Percentiles rank a stretch among this genome's conserved stretches.
phyloP scores from a whole-genome alignment of 2,329 filamentous ascomycete genomes.

The Sordariomycetes sp. region DNA sequence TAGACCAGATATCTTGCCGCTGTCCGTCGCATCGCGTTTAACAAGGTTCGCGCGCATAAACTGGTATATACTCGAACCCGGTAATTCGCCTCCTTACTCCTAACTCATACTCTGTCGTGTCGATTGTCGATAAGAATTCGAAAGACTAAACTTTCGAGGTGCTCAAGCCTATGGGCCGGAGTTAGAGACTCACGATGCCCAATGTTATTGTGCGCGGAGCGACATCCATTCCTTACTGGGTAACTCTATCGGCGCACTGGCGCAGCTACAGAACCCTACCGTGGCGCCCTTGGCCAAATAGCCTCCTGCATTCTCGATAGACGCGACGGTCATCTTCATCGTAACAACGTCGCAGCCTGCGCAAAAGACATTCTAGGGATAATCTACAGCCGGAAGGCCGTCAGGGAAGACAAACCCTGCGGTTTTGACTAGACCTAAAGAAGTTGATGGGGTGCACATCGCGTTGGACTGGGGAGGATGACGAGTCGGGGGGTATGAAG shows the following conservation, averaged over 20 bases:
- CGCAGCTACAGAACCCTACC: conserved; percentile 37
- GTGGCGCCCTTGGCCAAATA: conserved; percentile 27
- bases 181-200: conserved; percentile 19
- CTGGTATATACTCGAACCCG: too few species aligned
- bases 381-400: conserved; percentile 27
- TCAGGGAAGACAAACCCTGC: conserved; percentile 41
- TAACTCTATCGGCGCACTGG: conserved; percentile 31
- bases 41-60: too few species aligned
- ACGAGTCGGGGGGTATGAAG: conserved; percentile 17
- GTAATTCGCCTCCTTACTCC: conserved; percentile 32
- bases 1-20: too few species aligned
- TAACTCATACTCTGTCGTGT: conserved; percentile 30
- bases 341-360: conserved; percentile 40
- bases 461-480: conserved; percentile 14
- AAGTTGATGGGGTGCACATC: conserved; percentile 32
- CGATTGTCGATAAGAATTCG: conserved; percentile 38
- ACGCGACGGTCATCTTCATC: conserved; percentile 34
- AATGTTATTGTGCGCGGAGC: conserved; percentile 27
- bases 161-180: conserved; percentile 22
- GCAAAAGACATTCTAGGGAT: conserved; percentile 44
- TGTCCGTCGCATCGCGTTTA: too few species aligned
- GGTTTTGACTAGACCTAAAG: conserved; percentile 48
- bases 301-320: conserved; percentile 11
- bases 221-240: conserved; percentile 24
- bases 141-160: conserved; percentile 36